Evolutionary conservation across 176 grass and related monocot genomes (phyloP), one percentile per base, ranked within the genome.

Genomic region (Avena sativa): DNA sequence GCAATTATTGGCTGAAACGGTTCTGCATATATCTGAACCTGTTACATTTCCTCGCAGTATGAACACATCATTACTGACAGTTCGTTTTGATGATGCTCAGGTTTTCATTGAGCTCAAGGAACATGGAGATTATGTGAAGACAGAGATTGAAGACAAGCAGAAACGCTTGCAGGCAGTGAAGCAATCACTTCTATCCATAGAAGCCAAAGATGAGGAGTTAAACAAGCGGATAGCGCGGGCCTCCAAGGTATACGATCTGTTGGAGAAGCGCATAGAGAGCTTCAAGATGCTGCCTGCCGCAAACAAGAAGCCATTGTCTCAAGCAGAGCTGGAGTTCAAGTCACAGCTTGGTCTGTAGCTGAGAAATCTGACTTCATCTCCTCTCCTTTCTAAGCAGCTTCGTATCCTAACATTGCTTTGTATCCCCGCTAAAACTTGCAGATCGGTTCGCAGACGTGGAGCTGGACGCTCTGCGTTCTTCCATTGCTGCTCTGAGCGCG

Each of bases 31-130:
- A 75, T 0, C 7, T 69, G 25, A 43, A 53, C 50, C 25, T 76
- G 6, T 23, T 89, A 70, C 25, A 76, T 20, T 3, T 56, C 50
- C 23, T 14, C 15, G 2, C 50, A 53, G 55, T 64, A 69, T 70
- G 50, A 85, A 55, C 6, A n/a, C 7, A 40, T 23, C 23, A 49
- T 85, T 76, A 58, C n/a, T 68, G n/a, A 83, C 57, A 17, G 30
- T 83, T 91, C 70, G 11, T 68, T 84, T 86, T 65, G 28, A 76
- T 83, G 57, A 76, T 91, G 40, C 47, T 87, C 83, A 98, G 97
- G 97, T 96, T 62, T 96, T 87, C 90, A 87, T 98, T 21, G 97
- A 98, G 83, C 92, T 98, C 71, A 96, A 92, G 81, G 92, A 98
- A 79, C 92, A 95, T 21, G 81, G 85, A 4, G 79, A 87, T 46